These are phyloP conservation scores for Phytophthora aleatoria DNA, from an alignment of 352 stramenopile genomes.

Conservation along the genomic window DNA sequence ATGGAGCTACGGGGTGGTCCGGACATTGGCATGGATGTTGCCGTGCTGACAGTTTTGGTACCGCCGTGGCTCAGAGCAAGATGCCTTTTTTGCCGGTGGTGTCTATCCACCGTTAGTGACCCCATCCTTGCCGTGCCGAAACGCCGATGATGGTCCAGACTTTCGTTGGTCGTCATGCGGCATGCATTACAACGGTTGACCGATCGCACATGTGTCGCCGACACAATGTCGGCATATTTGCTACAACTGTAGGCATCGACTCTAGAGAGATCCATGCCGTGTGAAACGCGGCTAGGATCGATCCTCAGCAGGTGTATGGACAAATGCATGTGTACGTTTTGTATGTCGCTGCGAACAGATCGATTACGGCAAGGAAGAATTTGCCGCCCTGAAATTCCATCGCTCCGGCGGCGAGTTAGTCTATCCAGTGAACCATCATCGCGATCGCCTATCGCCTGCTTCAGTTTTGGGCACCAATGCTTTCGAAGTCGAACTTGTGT, in stretches of 20 bases:
- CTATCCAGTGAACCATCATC: no score
- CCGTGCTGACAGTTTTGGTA: background rate
- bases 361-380: no score
- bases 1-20: background rate
- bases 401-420: no score
- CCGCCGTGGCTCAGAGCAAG: background rate
- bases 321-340: no score
- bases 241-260: background rate
- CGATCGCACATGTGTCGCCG: background rate
- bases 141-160: conserved; percentile 1
- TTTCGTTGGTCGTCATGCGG: conserved; percentile 17
- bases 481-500: no score
- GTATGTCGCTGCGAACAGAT: no score
- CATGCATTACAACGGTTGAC: conserved; percentile 1
- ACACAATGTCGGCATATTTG: no score
- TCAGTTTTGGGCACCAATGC: no score
- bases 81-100: conserved; percentile 10
- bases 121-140: conserved; percentile 17
- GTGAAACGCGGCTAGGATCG: background rate
- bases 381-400: no score
- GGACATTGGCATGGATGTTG: conserved; percentile 2
- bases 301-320: no score
- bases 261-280: background rate
- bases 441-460: no score
- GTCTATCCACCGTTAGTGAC: conserved; percentile 15